Conservation (phyloP, 352 stramenopile species). For the Phytophthora constricta region DNA sequence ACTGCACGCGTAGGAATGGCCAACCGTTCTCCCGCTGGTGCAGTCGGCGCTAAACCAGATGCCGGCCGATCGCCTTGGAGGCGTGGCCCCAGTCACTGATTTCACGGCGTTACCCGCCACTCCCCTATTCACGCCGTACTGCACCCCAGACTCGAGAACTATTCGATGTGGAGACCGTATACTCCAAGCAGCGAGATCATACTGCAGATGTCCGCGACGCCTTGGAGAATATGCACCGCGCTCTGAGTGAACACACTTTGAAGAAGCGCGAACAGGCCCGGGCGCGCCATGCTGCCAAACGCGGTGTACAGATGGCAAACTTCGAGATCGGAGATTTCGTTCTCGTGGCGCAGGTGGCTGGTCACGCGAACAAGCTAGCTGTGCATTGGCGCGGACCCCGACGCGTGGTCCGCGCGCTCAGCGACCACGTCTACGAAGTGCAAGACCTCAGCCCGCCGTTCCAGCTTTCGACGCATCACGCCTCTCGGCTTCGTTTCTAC, state of each 20-base stretch:
- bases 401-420: background rate
- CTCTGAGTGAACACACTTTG: background rate
- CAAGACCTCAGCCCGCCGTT: slow-evolving; percentile 8
- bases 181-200: background rate
- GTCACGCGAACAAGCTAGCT: background rate
- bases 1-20: background rate
- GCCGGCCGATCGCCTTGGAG: background rate
- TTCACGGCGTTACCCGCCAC: background rate
- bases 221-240: slow-evolving; percentile 4
- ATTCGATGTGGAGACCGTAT: background rate
- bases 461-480: slow-evolving; percentile 7
- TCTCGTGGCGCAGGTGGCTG: background rate
- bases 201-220: background rate
- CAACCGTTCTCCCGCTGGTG: background rate
- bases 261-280: background rate
- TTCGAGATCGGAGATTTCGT: slow-evolving; percentile 10
- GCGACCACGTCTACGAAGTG: slow-evolving; percentile 10
- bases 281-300: background rate
- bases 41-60: background rate
- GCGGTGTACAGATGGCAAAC: background rate
- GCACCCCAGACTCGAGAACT: background rate
- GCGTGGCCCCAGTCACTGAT: background rate
- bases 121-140: background rate
- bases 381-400: slow-evolving; percentile 2
- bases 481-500: slow-evolving; percentile 1